A percentile compares a stretch with the other conserved stretches of the same genome.
phyloP scores from a whole-genome alignment of 768 basidiomycete genomes.

The Paxillus ammoniavirescens region DNA sequence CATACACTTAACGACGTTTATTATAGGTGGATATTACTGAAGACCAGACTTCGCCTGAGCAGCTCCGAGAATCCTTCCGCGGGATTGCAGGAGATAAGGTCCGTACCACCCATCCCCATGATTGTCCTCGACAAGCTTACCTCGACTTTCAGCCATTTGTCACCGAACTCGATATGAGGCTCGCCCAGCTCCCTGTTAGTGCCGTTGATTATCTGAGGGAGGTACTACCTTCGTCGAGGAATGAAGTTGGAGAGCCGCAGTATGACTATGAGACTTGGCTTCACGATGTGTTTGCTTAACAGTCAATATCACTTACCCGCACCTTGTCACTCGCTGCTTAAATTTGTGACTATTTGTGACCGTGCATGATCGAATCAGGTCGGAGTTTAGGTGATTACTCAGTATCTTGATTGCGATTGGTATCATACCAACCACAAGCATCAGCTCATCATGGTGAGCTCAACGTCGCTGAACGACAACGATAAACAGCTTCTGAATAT shows the following conservation, averaged over 20 bases:
- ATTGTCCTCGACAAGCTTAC: not conserved
- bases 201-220: slow-evolving; percentile 81
- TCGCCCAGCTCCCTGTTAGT: slow-evolving; percentile 74
- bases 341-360: too few species aligned
- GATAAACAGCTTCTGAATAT: not conserved
- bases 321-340: too few species aligned
- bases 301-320: too few species aligned
- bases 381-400: not conserved
- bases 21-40: slow-evolving; percentile 89
- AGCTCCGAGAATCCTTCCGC: slow-evolving; percentile 90
- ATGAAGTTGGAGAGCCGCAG: slow-evolving; percentile 58
- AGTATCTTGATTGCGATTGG: not conserved
- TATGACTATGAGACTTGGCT: slow-evolving; percentile 86
- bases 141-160: slow-evolving; percentile 68
- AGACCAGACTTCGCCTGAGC: slow-evolving; percentile 91
- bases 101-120: slow-evolving; percentile 9
- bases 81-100: slow-evolving; percentile 91
- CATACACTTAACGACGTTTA: not conserved
- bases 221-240: slow-evolving; percentile 65
- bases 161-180: slow-evolving; percentile 87
- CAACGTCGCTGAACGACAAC: not conserved
- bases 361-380: not conserved
- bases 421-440: not conserved
- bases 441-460: slow-evolving; percentile 25
- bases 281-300: slow-evolving; percentile 69